phyloP scores from a whole-genome alignment of 2,329 filamentous ascomycete species.

The Alternaria solani region DNA sequence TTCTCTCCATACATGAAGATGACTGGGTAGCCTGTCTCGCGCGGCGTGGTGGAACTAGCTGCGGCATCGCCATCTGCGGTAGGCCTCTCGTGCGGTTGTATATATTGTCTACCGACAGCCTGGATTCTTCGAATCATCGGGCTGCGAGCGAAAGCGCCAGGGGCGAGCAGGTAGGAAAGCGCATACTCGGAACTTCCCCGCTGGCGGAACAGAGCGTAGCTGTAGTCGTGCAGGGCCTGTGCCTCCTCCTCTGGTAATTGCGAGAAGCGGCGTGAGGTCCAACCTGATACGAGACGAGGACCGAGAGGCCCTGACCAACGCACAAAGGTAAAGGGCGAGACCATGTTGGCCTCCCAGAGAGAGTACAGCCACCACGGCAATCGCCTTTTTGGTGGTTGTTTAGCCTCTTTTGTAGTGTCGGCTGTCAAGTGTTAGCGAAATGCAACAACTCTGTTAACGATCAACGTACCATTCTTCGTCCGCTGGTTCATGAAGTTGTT shows the following conservation, averaged over 20 bases:
- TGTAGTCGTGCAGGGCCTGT: slow-evolving; percentile 87
- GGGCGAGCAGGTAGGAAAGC: slow-evolving; percentile 88
- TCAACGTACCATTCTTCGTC: slow-evolving; percentile 43
- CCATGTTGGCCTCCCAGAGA: slow-evolving; percentile 90
- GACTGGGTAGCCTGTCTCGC: slow-evolving; percentile 77
- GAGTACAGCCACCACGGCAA: slow-evolving; percentile 88
- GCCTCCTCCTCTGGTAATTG: slow-evolving; percentile 83
- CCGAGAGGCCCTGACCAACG: slow-evolving; percentile 89
- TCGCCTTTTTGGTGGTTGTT: slow-evolving; percentile 64
- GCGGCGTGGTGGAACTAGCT: slow-evolving; percentile 27
- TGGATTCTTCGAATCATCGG: slow-evolving; percentile 89
- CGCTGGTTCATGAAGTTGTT: slow-evolving; percentile 64
- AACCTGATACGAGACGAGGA: slow-evolving; percentile 89
- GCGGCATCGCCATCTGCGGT: slow-evolving; percentile 35
- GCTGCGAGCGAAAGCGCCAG: slow-evolving; percentile 87
- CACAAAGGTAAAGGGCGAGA: slow-evolving; percentile 92
- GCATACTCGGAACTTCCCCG: slow-evolving; percentile 94
- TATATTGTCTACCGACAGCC: slow-evolving; percentile 78
- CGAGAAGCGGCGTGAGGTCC: slow-evolving; percentile 91
- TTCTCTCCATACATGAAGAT: slow-evolving; percentile 97
- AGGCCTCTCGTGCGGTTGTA: slow-evolving; percentile 41
- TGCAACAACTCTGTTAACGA: too few species aligned
- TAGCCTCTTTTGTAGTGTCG: slow-evolving; percentile 45
- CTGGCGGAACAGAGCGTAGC: slow-evolving; percentile 92
- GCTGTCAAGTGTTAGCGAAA: neutral